These are phyloP conservation scores for Tetrapisispora taiwanensis DNA, from an alignment of 805 yeast species.

Conservation along the genomic window DNA sequence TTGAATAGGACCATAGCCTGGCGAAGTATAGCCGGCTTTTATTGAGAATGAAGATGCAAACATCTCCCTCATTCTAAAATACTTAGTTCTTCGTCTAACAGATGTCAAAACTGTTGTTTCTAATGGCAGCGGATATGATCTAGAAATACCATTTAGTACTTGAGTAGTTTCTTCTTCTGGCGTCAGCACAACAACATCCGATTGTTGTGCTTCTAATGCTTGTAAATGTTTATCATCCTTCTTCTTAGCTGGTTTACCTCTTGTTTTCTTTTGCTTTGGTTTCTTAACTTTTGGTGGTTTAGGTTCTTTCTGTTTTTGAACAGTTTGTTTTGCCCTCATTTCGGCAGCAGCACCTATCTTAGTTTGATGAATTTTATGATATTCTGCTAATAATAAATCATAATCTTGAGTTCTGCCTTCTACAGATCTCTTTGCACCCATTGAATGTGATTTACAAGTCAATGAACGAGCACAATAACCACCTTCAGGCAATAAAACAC, in stretches of 20 bases:
- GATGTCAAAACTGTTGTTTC: conserved; percentile 69
- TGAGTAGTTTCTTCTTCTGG: conserved; percentile 91
- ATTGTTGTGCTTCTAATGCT: background rate
- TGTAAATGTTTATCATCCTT: conserved; percentile 1
- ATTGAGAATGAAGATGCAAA: conserved; percentile 61
- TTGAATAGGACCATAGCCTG: conserved; percentile 44
- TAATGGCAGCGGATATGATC: conserved; percentile 73
- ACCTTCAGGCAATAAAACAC: conserved; percentile 89
- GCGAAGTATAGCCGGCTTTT: conserved; percentile 38
- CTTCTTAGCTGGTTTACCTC: conserved; percentile 12
- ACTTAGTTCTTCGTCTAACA: conserved; percentile 56
- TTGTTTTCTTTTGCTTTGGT: conserved; percentile 28
- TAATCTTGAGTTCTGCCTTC: conserved; percentile 88
- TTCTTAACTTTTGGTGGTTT: conserved; percentile 22
- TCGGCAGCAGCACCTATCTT: conserved; percentile 74
- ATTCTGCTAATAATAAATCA: conserved; percentile 76
- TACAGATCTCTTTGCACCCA: conserved; percentile 97
- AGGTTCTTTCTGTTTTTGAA: conserved; percentile 24
- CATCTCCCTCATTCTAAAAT: conserved; percentile 85
- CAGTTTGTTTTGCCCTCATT: conserved; percentile 64
- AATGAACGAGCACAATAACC: conserved; percentile 91
- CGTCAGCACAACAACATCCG: conserved; percentile 36
- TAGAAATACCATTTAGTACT: conserved; percentile 79
- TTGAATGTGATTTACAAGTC: conserved; percentile 95
- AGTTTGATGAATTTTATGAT: conserved; percentile 88